Evolutionary conservation across 1,139 yeast genomes (phyloP), one percentile per base, ranked within the genome.

Genomic region (Casaregolazyma suthepensis): DNA sequence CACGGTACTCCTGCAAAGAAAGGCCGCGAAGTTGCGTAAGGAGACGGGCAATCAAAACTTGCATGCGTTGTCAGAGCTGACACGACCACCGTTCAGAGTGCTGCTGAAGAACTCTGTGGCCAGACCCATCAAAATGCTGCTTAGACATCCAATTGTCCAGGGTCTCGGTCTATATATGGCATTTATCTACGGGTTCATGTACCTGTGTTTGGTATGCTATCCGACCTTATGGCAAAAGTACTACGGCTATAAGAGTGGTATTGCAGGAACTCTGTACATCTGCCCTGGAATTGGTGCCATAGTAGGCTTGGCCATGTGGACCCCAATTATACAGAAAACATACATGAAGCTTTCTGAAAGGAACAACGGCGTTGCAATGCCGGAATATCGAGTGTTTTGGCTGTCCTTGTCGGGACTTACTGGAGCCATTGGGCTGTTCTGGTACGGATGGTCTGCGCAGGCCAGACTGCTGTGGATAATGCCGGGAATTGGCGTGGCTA

Each of bases 401-500:
- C 63, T 80, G 12, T 75, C 56, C 62, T 68, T 63, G 37, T 68
- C 80, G 23, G 82, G 83, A 0, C 55, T 80, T 2, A 68, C 76
- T 2, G 69, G 78, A 46, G 81, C 85, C 0, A 66, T 72, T 38
- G 85, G 84, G 0, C 70, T 82, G 44, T 68, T 82, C 44, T 77
- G 84, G 77, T 82, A 79, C 62, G 87, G 87, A 3, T 82, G 87
- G 86, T 74, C 81, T 29, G 84, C 83, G 0, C 71, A 82, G 58
- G 71, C 73, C 31, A 65, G 70, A 38, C 52, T 68, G 3, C 58
- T 61, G 49, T 82, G 86, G 83, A 71, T 82, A 37, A 78, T 81
- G 73, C 85, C 87, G 1, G 69, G 71, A 17, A 69, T 82, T 31
- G 87, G 86, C 3, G 71, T 79, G 10, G 78, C 71, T 1, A 71